Conservation (phyloP, 2,329 filamentous ascomycete species). For the Trichocomaceae sp. region DNA sequence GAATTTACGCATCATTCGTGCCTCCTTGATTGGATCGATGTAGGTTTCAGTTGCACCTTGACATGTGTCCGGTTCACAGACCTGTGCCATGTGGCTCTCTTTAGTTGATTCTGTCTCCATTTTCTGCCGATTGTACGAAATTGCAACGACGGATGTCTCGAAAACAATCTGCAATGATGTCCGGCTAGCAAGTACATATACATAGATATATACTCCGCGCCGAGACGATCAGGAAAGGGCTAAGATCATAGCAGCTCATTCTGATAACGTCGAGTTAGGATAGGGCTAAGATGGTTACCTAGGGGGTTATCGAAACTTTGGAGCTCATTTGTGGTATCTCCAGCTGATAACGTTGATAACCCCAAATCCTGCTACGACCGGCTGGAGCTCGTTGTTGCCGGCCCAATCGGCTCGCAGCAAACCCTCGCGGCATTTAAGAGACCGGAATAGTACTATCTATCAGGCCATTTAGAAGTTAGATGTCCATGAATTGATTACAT, state of each 20-base stretch:
- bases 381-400: background rate
- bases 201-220: background rate
- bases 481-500: no score
- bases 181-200: conserved; percentile 3
- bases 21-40: conserved; percentile 14
- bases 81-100: conserved; percentile 4
- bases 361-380: background rate
- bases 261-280: no score
- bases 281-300: no score
- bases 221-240: background rate
- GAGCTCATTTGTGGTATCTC: conserved; percentile 2
- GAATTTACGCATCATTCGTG: conserved; percentile 17
- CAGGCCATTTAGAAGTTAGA: background rate
- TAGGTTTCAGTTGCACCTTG: conserved; percentile 6
- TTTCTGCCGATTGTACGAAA: background rate
- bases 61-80: background rate
- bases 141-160: conserved; percentile 1
- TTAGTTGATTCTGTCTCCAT: conserved; percentile 3
- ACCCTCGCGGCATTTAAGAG: background rate
- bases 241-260: conserved; percentile 5
- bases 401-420: conserved; percentile 1
- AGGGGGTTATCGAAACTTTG: no score
- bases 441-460: background rate
- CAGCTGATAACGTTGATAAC: conserved; percentile 6
- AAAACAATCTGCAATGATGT: conserved; percentile 1